Evolutionary conservation across 2,329 filamentous ascomycete species (phyloP), one percentile per base, ranked within the genome.

Genomic region (Epicoccum sorghinum): DNA sequence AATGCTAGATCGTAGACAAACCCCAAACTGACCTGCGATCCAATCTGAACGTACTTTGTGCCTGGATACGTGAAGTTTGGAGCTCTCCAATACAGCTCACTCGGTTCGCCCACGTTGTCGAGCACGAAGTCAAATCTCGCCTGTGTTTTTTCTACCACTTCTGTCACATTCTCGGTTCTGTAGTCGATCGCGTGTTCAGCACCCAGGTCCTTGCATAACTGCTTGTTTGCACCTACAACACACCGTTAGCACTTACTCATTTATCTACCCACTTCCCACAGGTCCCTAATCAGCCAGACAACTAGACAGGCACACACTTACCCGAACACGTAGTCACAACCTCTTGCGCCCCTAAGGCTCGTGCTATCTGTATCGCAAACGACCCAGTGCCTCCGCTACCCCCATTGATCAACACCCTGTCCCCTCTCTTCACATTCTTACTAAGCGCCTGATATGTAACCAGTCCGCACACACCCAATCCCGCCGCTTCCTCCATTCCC

Each of bases 101-200:
- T 52, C 5, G 57, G 47, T 6, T 46, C 37, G 3, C 82, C 83
- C 14, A 86, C 79, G 62, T 83, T 83, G 68, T 88, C 86, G 8
- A 88, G 75, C 0, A 83, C 75, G 33, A 83, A 72, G 43, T 81
- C 75, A 67, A 80, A 87, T 2, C 79, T 71, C 7, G 18, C 18
- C 18, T 71, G 71, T 0, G 78, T 79, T 25, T 74, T 76, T 1
- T 71, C 67, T 57, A 77, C 78, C 10, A 88, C 67, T 3, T 63
- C 67, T 4, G 41, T 24, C 0, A 87, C 72, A 64, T 84, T 71
- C 32, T 75, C 64, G 0, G 71, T 68, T 7, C 78, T 79, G 63
- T 88, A 88, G 59, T 88, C 82, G 37, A 87, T 77, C 13, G 86
- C 80, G 47, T 84, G 80, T 60, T 88, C 84, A 7, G 86, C 86